Evolutionary conservation across 306 rosid genomes (phyloP).

Genomic region (Argentina anserina): DNA sequence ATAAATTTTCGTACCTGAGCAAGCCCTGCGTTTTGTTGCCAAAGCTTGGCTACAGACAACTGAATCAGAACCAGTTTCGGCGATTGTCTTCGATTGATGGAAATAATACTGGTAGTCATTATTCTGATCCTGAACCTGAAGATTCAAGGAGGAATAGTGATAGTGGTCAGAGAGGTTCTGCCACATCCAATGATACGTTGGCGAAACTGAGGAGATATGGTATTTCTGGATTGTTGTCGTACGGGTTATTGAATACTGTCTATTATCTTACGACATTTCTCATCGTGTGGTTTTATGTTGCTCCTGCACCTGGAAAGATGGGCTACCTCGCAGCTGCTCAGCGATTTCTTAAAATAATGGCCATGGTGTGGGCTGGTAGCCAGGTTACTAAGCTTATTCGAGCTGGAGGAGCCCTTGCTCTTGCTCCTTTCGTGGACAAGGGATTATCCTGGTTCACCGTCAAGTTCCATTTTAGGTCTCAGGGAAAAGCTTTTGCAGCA

Average conservation of each 20-base stretch:
- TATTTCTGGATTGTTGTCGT: slow-evolving; percentile 72
- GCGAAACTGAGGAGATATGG: slow-evolving; percentile 71
- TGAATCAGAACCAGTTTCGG: slow-evolving; percentile 22
- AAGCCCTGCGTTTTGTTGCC: slow-evolving; percentile 22
- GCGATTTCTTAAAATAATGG: slow-evolving; percentile 89
- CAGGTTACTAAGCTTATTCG: slow-evolving; percentile 82
- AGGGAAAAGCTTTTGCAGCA: slow-evolving; percentile 74
- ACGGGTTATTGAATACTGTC: slow-evolving; percentile 78
- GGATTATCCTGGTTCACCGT: slow-evolving; percentile 78
- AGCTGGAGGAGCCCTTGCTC: slow-evolving; percentile 90
- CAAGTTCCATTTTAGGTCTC: slow-evolving; percentile 72
- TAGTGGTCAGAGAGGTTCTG: slow-evolving; percentile 29
- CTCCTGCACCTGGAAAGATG: slow-evolving; percentile 80
- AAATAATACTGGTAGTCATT: slow-evolving; percentile 28
- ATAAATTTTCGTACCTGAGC: slow-evolving; percentile 18
- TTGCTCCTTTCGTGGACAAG: slow-evolving; percentile 74
- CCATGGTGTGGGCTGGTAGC: slow-evolving; percentile 98
- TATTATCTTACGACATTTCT: slow-evolving; percentile 82
- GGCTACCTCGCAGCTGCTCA: slow-evolving; percentile 79
- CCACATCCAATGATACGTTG: slow-evolving; percentile 39
- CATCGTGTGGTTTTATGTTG: slow-evolving; percentile 58
- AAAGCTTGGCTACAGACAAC: slow-evolving; percentile 8
- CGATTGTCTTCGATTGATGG: slow-evolving; percentile 28
- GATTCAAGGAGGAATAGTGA: slow-evolving; percentile 46
- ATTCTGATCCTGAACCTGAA: slow-evolving; percentile 39